A percentile compares a stretch with the other conserved stretches of the same genome.
Conservation (phyloP, 2,329 filamentous ascomycete species). For the Rhytidhysteron rufulum region DNA sequence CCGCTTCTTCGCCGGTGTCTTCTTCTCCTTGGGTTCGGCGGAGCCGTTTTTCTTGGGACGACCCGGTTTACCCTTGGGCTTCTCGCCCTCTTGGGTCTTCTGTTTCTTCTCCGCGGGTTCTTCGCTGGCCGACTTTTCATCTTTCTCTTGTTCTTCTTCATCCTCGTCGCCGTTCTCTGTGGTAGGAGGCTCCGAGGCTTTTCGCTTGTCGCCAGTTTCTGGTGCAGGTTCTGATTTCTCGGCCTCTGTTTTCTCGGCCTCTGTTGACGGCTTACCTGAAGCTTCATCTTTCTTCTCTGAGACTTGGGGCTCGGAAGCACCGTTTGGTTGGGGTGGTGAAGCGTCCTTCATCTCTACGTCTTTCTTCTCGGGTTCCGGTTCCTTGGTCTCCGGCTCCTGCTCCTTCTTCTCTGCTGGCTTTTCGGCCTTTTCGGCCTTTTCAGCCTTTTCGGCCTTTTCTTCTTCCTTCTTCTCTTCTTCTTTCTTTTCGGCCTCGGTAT, state of each 20-base stretch:
- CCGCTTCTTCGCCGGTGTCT: conserved; percentile 39
- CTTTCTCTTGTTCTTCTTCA: conserved; percentile 23
- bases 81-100: conserved; percentile 28
- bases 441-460: conserved; percentile 12
- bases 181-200: conserved; percentile 22
- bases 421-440: conserved; percentile 10
- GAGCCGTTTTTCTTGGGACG: conserved; percentile 39
- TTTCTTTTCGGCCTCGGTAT: conserved; percentile 19
- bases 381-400: conserved; percentile 21
- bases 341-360: too few relatives aligned
- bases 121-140: conserved; percentile 19
- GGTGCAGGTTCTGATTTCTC: conserved; percentile 14
- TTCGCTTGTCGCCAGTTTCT: conserved; percentile 11
- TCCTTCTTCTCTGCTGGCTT: conserved; percentile 21
- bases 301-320: too few relatives aligned
- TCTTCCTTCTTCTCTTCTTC: conserved; percentile 17
- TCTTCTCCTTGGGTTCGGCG: conserved; percentile 34
- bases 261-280: too few relatives aligned
- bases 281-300: too few relatives aligned
- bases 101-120: conserved; percentile 28
- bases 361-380: too few relatives aligned
- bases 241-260: conserved; percentile 15
- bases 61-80: conserved; percentile 31
- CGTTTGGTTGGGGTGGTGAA: too few relatives aligned
- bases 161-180: conserved; percentile 20